Base-by-base conservation (phyloP, 306 rosid species). In the Delonix regia region DNA sequence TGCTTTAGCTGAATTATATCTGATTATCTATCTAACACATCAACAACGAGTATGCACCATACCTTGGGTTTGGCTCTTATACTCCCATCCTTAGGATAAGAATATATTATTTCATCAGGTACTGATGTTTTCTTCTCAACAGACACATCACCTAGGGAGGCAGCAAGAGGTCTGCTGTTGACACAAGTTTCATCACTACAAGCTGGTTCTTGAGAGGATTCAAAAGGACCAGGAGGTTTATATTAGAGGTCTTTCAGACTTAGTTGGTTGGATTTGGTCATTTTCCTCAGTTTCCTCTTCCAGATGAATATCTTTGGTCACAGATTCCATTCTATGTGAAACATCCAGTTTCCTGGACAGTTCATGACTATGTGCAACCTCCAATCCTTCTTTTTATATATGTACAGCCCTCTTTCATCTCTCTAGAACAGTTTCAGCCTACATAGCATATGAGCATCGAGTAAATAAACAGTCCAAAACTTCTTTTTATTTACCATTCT, bases 341-440 rank as follows among this genome's bases (percentile, higher is more conserved):
- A 57, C 42, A 59, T 64, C 79, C 27, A 22, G 52, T 85, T 75
- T 79, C 59, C 52, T 72, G 24, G 71, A 70, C 48, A 78, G 79
- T 38, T 74, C 82, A 28, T 86, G 79, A 13, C n/a, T 78, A n/a
- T 21, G 74, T 36, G 85, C 69, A 80, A 67, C 79, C 59, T 78
- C 88, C 30, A 90, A 81, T 57, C 97, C 96, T 65, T 88, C 90
- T 84, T 85, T 87, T 24, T 86, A 74, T 71, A 88, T 51, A 34
- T 88, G 90, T 16, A 87, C 84, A 64, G 78, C 85, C 82, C 87
- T 90, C 81, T 82, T 89, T 45, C 85, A 89, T 71, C 85, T 94
- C 84, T 83, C 91, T 85, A 74, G 86, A 78, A 61, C 53, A 18
- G 98, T 87, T 80, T 94, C 97, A 60, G 80, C 79, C 98, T 92